phyloP scores from a whole-genome alignment of 345 rosid species.

The Salix koriyanagi region DNA sequence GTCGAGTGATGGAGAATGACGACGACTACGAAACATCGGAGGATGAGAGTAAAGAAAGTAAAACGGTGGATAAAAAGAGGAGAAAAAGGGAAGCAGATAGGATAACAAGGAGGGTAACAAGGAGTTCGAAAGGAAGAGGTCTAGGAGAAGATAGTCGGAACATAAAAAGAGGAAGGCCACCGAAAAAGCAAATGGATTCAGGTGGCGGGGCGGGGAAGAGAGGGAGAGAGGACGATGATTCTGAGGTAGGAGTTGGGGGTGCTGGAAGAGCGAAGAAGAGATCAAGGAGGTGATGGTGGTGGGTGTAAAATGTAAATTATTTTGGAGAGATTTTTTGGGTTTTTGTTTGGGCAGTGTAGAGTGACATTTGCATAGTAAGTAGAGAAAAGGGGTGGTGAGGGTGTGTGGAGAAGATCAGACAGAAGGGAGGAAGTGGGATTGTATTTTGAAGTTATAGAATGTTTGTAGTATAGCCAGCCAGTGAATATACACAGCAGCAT shows the following conservation, averaged over 20 bases:
- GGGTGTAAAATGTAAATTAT: constrained; percentile 34
- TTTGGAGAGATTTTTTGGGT: not conserved
- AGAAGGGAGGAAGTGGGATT: not conserved
- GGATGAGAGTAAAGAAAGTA: constrained; percentile 18
- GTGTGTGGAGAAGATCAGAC: not conserved
- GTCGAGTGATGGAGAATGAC: constrained; percentile 11
- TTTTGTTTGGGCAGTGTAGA: not conserved
- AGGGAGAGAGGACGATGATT: constrained; percentile 32
- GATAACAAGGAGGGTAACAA: constrained; percentile 23
- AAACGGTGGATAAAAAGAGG: constrained; percentile 17
- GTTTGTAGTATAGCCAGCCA: constrained; percentile 1
- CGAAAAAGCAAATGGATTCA: constrained; percentile 26
- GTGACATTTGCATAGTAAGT: not conserved
- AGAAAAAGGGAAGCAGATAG: constrained; percentile 11
- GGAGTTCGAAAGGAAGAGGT: constrained; percentile 42
- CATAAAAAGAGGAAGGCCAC: constrained; percentile 40
- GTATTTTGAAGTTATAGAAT: constrained; percentile 1
- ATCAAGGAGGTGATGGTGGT: constrained; percentile 36
- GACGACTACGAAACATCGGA: constrained; percentile 7
- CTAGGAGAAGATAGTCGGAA: constrained; percentile 33
- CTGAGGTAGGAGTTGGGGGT: constrained; percentile 19
- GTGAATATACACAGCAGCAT: constrained; percentile 10
- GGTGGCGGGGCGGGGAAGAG: constrained; percentile 24
- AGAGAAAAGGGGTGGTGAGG: not conserved
- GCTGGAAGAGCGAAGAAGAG: constrained; percentile 38